phyloP scores from a whole-genome alignment of 2,329 filamentous ascomycete genomes.

The Xylogone sp. region DNA sequence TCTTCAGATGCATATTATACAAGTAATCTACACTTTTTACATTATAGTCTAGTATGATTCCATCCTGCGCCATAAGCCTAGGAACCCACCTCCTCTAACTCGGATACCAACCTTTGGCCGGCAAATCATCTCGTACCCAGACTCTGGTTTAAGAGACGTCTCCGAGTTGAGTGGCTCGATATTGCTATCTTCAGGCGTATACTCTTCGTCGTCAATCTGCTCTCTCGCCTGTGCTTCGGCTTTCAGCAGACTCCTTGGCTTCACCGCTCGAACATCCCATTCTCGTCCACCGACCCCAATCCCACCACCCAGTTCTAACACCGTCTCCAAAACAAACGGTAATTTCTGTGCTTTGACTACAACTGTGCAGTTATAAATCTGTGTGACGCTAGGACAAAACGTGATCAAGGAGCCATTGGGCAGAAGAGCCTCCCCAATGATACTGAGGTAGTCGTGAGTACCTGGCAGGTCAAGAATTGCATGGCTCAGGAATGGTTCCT shows the following conservation, averaged over 20 bases:
- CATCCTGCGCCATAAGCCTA: conserved; percentile 37
- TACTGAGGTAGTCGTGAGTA: conserved; percentile 46
- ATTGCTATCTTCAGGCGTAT: not conserved
- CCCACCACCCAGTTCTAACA: conserved; percentile 55
- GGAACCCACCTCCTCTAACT: conserved; percentile 46
- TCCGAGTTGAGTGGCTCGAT: not conserved
- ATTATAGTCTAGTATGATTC: not conserved
- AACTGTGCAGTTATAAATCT: conserved; percentile 63
- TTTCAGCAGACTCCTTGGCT: conserved; percentile 22
- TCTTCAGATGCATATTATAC: too few relatives aligned
- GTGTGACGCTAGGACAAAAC: conserved; percentile 75
- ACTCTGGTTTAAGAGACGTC: not conserved
- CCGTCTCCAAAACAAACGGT: conserved; percentile 51
- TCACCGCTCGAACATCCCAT: conserved; percentile 58
- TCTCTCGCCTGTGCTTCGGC: conserved; percentile 7
- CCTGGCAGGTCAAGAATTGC: conserved; percentile 71
- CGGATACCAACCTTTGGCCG: conserved; percentile 45
- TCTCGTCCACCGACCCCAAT: conserved; percentile 47
- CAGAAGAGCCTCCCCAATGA: conserved; percentile 54
- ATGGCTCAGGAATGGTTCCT: conserved; percentile 63
- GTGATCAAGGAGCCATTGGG: conserved; percentile 63
- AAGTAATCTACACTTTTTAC: not conserved
- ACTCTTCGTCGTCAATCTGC: not conserved
- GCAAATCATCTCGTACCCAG: conserved; percentile 43
- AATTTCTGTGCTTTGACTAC: conserved; percentile 49